phyloP scores from a whole-genome alignment of 352 stramenopile species.

The Albugo candida region DNA sequence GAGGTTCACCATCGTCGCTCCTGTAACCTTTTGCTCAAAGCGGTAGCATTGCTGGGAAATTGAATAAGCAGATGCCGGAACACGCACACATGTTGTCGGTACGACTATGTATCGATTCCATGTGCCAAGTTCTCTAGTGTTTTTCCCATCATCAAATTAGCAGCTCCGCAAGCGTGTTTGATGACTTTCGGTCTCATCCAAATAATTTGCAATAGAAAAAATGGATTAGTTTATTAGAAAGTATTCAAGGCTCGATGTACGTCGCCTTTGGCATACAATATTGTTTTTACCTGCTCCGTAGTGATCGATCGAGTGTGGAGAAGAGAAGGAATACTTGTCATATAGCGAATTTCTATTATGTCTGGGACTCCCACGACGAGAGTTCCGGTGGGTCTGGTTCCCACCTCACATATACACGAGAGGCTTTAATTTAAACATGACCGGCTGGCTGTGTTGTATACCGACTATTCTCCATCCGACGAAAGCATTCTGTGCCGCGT shows the following conservation, averaged over 20 bases:
- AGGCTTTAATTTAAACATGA: slow-evolving; percentile 93
- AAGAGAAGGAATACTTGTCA: too few relatives aligned
- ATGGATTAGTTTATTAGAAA: not conserved
- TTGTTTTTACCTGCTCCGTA: slow-evolving; percentile 84
- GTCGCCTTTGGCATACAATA: slow-evolving; percentile 90
- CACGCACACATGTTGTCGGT: slow-evolving; percentile 88
- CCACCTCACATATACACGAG: too few relatives aligned
- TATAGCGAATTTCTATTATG: too few relatives aligned
- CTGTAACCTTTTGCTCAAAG: slow-evolving; percentile 86
- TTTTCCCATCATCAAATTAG: slow-evolving; percentile 87
- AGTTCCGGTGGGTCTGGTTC: too few relatives aligned
- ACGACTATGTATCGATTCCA: slow-evolving; percentile 91
- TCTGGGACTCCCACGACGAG: too few relatives aligned
- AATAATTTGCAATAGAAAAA: not conserved
- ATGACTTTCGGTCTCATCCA: slow-evolving; percentile 26
- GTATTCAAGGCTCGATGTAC: slow-evolving; percentile 88
- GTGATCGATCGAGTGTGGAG: too few relatives aligned
- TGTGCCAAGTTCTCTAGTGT: slow-evolving; percentile 82
- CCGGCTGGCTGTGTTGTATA: slow-evolving; percentile 83
- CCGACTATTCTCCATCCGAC: slow-evolving; percentile 85
- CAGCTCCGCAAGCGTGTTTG: slow-evolving; percentile 53
- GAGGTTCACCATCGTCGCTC: slow-evolving; percentile 29
- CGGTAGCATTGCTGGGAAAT: slow-evolving; percentile 96
- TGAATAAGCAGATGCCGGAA: slow-evolving; percentile 87
- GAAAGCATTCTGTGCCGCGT: slow-evolving; percentile 67